phyloP scores from a whole-genome alignment of 2,329 filamentous ascomycete species.

The Paraconiothyrium brasiliense region DNA sequence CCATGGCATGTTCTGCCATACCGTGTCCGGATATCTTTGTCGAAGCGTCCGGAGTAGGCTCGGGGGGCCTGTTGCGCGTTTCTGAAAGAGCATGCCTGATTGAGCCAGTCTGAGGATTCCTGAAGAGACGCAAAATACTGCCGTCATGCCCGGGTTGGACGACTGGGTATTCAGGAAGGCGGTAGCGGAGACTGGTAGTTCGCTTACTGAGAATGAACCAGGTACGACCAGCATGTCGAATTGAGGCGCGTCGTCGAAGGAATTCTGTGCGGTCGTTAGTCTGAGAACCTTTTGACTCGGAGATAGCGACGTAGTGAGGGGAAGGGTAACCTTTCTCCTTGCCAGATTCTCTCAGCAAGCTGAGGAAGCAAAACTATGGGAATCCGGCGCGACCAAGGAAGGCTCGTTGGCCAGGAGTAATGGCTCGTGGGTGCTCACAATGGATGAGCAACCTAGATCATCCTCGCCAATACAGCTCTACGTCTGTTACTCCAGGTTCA shows the following conservation, averaged over 20 bases:
- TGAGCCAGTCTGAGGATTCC: conserved; percentile 42
- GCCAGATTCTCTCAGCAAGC: conserved; percentile 47
- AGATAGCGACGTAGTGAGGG: conserved; percentile 15
- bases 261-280: conserved; percentile 43
- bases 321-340: conserved; percentile 49
- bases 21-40: conserved; percentile 38
- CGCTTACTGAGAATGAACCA: conserved; percentile 37
- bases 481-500: neutral
- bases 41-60: conserved; percentile 37
- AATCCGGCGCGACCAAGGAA: conserved; percentile 46
- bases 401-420: conserved; percentile 43
- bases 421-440: conserved; percentile 28
- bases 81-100: conserved; percentile 37
- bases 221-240: conserved; percentile 49
- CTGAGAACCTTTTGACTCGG: neutral
- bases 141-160: conserved; percentile 33
- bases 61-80: conserved; percentile 38
- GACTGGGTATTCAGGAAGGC: conserved; percentile 41
- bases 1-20: conserved; percentile 43
- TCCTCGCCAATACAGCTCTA: neutral
- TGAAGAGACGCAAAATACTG: conserved; percentile 44
- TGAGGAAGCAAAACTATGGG: conserved; percentile 38
- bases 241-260: conserved; percentile 45
- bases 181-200: conserved; percentile 33
- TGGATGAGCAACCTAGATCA: conserved; percentile 3